Conservation (phyloP, 805 yeast species). For the Blastobotrys parvus region DNA sequence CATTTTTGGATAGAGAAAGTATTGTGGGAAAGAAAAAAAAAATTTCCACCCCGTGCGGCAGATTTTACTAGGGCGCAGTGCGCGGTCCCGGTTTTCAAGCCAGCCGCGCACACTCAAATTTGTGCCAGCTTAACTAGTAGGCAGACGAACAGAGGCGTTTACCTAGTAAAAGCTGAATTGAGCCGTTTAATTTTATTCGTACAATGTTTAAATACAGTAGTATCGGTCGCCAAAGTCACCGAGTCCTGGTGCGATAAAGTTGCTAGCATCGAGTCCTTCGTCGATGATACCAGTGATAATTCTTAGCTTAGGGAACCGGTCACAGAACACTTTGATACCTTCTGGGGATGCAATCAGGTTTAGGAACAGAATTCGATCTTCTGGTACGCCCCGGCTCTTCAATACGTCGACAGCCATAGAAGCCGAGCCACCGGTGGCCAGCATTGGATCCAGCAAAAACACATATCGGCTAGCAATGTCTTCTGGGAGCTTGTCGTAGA, state of each 20-base stretch:
- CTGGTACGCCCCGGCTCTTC: conserved; percentile 75
- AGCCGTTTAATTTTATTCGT: neutral
- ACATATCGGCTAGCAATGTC: conserved; percentile 86
- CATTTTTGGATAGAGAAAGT: conserved; percentile 45
- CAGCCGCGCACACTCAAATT: no score
- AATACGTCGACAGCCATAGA: conserved; percentile 94
- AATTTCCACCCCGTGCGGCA: no score
- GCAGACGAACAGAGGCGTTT: neutral
- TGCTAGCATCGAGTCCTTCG: conserved; percentile 72
- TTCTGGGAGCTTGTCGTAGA: conserved; percentile 88
- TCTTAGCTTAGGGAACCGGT: conserved; percentile 71
- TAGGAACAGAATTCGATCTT: conserved; percentile 80
- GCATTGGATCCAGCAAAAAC: conserved; percentile 89
- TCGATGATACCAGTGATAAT: conserved; percentile 94
- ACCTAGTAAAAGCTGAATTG: neutral
- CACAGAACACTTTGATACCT: conserved; percentile 74
- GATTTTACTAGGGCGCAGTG: no score
- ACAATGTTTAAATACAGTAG: conserved; percentile 77
- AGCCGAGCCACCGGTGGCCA: conserved; percentile 98
- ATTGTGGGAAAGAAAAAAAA: no score
- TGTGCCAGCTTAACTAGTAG: neutral
- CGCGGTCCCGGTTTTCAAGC: no score
- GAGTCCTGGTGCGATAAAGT: conserved; percentile 85
- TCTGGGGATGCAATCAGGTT: conserved; percentile 93
- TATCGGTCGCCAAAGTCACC: conserved; percentile 99